These are phyloP conservation scores for Thalassiosira mediterranea DNA, from an alignment of 352 stramenopile genomes.

Conservation along the genomic window DNA sequence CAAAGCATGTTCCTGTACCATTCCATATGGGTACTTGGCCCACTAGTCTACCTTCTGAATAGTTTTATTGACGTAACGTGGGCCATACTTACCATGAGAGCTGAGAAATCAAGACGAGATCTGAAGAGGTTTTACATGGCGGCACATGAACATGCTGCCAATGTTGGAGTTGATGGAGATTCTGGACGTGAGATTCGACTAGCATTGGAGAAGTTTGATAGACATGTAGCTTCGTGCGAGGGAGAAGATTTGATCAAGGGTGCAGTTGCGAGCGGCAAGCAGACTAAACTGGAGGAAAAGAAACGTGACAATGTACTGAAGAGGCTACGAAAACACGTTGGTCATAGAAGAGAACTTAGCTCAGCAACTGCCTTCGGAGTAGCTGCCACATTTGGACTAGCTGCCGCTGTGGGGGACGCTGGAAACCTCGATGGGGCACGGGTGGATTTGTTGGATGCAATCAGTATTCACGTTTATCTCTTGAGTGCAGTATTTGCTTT, in stretches of 20 bases:
- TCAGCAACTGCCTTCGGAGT: conserved; percentile 35
- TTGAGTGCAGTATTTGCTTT: conserved; percentile 44
- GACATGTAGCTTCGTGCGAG: neutral
- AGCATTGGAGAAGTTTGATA: conserved; percentile 10
- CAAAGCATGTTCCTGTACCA: conserved; percentile 26
- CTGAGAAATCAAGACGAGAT: neutral
- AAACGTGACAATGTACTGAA: neutral
- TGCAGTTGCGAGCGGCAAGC: too few species aligned
- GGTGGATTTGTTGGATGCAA: conserved; percentile 22
- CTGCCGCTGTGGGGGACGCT: conserved; percentile 11
- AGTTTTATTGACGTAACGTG: conserved; percentile 42
- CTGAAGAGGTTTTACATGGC: conserved; percentile 3
- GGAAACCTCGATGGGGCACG: neutral
- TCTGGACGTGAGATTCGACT: neutral
- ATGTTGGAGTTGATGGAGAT: conserved; percentile 6
- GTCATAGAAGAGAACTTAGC: conserved; percentile 32
- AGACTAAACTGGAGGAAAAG: neutral
- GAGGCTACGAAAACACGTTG: conserved; percentile 33
- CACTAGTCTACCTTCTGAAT: conserved; percentile 42
- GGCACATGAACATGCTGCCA: conserved; percentile 12
- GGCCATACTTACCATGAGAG: conserved; percentile 7
- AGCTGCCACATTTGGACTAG: conserved; percentile 19
- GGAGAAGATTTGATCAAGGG: conserved; percentile 4
- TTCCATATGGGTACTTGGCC: conserved; percentile 37
- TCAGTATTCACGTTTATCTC: conserved; percentile 45